Percentiles rank a stretch among this genome's conserved stretches.
Evolutionary conservation across 495 filamentous ascomycete species (phyloP).

Genomic region (Penicillium diatomitis): DNA sequence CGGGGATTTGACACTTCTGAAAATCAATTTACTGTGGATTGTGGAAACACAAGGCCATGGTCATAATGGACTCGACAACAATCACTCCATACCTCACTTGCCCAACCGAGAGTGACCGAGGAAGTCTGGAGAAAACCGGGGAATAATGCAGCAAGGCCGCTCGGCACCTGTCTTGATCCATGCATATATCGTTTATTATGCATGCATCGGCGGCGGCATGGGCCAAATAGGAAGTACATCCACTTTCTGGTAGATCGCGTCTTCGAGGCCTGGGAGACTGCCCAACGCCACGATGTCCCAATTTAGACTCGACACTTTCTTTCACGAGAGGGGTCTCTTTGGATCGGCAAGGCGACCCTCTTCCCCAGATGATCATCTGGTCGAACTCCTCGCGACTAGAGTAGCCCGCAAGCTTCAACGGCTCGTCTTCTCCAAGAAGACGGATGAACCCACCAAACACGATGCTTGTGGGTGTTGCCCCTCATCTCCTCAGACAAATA

Average conservation of each 20-base stretch:
- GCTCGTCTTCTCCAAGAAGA: no score
- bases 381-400: background rate
- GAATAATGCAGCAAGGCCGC: background rate
- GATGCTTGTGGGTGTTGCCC: background rate
- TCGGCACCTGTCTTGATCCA: background rate
- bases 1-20: no score
- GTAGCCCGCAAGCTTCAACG: no score
- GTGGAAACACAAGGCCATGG: no score
- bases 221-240: background rate
- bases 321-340: background rate
- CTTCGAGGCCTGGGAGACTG: background rate
- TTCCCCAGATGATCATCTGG: conserved; percentile 11
- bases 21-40: no score
- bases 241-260: background rate
- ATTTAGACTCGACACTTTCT: background rate
- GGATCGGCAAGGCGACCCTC: background rate
- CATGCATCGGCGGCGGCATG: no score
- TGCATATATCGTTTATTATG: background rate
- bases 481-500: background rate
- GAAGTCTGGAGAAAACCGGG: background rate
- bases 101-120: background rate
- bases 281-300: background rate
- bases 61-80: no score
- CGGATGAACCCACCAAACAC: no score
- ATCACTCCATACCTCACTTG: no score